Evolutionary conservation across 352 stramenopile species (phyloP).

Genomic region (Pythium plurisporium): DNA sequence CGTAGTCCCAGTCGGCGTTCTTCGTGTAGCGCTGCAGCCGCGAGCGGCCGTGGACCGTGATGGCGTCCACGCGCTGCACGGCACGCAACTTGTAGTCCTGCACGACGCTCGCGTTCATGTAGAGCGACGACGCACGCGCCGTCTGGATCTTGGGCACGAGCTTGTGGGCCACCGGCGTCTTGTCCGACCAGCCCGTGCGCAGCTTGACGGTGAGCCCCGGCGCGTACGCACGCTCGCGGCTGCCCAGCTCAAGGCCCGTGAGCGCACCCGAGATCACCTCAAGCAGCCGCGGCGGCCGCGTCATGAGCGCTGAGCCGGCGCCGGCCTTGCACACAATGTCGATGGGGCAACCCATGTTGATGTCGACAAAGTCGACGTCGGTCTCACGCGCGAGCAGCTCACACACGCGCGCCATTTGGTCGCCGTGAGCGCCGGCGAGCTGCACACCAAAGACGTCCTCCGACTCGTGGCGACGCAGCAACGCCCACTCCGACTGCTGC

Average conservation of each 20-base stretch:
- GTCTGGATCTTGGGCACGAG: slow-evolving; percentile 90
- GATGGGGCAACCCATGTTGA: slow-evolving; percentile 99
- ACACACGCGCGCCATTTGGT: slow-evolving; percentile 92
- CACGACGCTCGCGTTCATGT: slow-evolving; percentile 78
- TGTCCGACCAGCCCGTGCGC: slow-evolving; percentile 96
- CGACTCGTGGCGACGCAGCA: slow-evolving; percentile 94
- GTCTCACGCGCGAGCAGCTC: slow-evolving; percentile 93
- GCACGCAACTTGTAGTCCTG: slow-evolving; percentile 70
- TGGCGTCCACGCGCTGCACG: slow-evolving; percentile 59
- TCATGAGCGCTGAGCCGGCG: slow-evolving; percentile 94
- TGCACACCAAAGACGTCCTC: slow-evolving; percentile 99
- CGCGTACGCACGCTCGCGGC: slow-evolving; percentile 22
- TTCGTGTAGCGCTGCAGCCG: slow-evolving; percentile 97
- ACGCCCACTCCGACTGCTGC: slow-evolving; percentile 94
- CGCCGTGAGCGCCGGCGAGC: slow-evolving; percentile 88
- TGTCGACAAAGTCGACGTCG: slow-evolving; percentile 97
- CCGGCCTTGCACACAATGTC: slow-evolving; percentile 90
- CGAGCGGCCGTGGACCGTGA: slow-evolving; percentile 95
- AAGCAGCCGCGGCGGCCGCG: slow-evolving; percentile 83
- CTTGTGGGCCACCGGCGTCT: slow-evolving; percentile 93
- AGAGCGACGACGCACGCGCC: slow-evolving; percentile 44
- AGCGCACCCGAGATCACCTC: slow-evolving; percentile 88
- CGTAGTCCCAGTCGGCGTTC: slow-evolving; percentile 98
- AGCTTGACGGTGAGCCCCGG: slow-evolving; percentile 97
- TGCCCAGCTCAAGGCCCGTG: slow-evolving; percentile 75